Conservation (phyloP, 768 basidiomycete genomes). For the Mycena vitilis region DNA sequence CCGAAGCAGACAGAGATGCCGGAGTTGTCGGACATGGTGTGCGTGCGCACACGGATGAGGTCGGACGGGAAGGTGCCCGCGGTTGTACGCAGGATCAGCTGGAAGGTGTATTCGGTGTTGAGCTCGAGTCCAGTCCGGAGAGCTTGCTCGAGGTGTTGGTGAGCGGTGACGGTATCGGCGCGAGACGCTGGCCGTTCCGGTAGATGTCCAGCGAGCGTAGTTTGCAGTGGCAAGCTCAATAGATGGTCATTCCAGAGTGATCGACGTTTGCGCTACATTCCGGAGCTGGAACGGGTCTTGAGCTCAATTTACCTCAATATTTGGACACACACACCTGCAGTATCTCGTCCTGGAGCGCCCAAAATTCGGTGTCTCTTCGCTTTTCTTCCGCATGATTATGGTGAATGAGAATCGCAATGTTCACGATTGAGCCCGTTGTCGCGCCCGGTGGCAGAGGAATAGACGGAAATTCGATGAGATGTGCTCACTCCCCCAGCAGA, state of each 20-base stretch:
- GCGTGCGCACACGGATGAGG: slow-evolving; percentile 84
- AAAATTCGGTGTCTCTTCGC: slow-evolving; percentile 84
- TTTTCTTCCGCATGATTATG: slow-evolving; percentile 89
- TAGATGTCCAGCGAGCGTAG: slow-evolving; percentile 93
- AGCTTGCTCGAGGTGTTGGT: slow-evolving; percentile 91
- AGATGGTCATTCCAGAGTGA: slow-evolving; percentile 94
- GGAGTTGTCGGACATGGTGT: slow-evolving; percentile 95
- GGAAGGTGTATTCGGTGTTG: slow-evolving; percentile 91
- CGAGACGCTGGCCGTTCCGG: slow-evolving; percentile 89
- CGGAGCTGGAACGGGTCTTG: slow-evolving; percentile 66
- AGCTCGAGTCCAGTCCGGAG: slow-evolving; percentile 83
- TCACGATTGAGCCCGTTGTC: slow-evolving; percentile 94
- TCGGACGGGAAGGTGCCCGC: slow-evolving; percentile 93
- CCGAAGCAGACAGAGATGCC: slow-evolving; percentile 97
- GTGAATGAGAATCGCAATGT: slow-evolving; percentile 94
- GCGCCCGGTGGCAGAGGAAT: slow-evolving; percentile 93
- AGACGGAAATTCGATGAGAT: slow-evolving; percentile 98
- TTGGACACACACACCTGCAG: slow-evolving; percentile 63
- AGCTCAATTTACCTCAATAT: not conserved
- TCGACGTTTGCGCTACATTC: slow-evolving; percentile 96
- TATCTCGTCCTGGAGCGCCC: slow-evolving; percentile 86
- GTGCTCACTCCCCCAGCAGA: slow-evolving; percentile 91
- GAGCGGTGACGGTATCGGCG: slow-evolving; percentile 83
- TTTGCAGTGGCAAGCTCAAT: slow-evolving; percentile 86
- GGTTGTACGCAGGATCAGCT: slow-evolving; percentile 91